Evolutionary conservation across 2,329 filamentous ascomycete genomes (phyloP).

Genomic region (Phaeosphaeriaceae sp.): DNA sequence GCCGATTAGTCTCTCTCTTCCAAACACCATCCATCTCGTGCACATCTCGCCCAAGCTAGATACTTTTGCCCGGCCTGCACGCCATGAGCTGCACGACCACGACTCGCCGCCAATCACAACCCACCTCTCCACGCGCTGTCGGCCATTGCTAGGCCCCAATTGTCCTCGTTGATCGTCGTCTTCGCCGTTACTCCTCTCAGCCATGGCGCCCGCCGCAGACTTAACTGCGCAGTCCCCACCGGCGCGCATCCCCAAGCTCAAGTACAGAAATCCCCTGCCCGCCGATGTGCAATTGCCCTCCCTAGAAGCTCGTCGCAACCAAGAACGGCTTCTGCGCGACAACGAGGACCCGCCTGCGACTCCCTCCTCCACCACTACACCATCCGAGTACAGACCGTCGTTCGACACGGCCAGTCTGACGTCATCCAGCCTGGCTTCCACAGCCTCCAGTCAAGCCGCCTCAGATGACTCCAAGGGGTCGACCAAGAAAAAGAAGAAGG

Average conservation of each 20-base stretch:
- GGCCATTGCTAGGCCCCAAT: constrained; percentile 26
- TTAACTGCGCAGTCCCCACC: constrained; percentile 33
- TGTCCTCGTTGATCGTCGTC: constrained; percentile 30
- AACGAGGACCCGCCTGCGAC: constrained; percentile 12
- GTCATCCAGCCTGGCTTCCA: constrained; percentile 44
- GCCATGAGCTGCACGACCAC: constrained; percentile 22
- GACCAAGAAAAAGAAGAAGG: constrained; percentile 43
- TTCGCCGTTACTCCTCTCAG: constrained; percentile 27
- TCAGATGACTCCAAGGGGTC: constrained; percentile 37
- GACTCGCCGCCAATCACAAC: constrained; percentile 29
- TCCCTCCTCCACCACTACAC: constrained; percentile 14
- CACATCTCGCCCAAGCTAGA: neutral
- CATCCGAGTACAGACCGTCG: constrained; percentile 15
- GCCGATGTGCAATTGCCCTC: constrained; percentile 28
- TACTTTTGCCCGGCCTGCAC: constrained; percentile 5
- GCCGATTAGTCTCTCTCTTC: neutral
- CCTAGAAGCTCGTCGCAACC: constrained; percentile 7
- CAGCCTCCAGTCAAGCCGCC: constrained; percentile 29
- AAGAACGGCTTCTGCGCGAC: neutral
- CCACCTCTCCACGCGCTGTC: constrained; percentile 13
- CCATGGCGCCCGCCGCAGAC: constrained; percentile 38
- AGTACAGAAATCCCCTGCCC: constrained; percentile 42
- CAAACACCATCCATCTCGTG: neutral
- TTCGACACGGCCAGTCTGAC: constrained; percentile 29
- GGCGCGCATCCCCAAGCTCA: constrained; percentile 43